Evolutionary conservation across 2,329 filamentous ascomycete genomes (phyloP), one percentile per base, ranked within the genome.

Genomic region (Cladosporium velox): DNA sequence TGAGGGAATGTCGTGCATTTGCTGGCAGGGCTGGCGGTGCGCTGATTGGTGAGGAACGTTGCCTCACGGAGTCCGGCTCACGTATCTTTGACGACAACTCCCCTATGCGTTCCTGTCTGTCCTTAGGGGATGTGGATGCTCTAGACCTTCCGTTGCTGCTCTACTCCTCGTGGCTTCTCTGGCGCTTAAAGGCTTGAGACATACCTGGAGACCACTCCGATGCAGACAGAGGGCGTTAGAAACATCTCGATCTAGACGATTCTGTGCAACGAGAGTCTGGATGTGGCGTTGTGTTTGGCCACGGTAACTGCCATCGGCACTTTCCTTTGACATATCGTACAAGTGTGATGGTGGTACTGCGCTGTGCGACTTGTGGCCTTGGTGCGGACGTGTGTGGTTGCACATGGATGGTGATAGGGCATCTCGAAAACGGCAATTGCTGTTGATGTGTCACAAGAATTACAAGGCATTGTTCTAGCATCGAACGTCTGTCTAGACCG

Each of bases 241-340:
- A 47, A 47, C 41, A 47, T 47, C 41, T 47, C 0, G 41, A 21
- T 12, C 41, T 47, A 21, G 41, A 18, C 28, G 28, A n/a, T 47
- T 47, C n/a, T 47, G 41, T 47, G 41, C 41, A 11, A 47, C 41
- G n/a, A 5, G 8, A 11, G 8, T 12, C n/a, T 47, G n/a, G 41
- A 21, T 4, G 41, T 21, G 41, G 41, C 14, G n/a, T 10, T 47
- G 24, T 47, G 41, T 47, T 55, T 21, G 52, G 34, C 26, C 28
- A 21, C 7, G 52, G 52, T 32, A 34, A 55, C 12, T 32, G 30
- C 52, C 28, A 32, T 32, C 52, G 52, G 52, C 52, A 55, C 28
- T 55, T 55, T 34, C 26, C 52, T 55, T 34, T 55, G 52, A 55
- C 52, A 32, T 55, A 30, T 55, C 8, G 52, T 21, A 55, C 52